A percentile compares a stretch with the other conserved stretches of the same genome.
Evolutionary conservation across 2,329 filamentous ascomycete species (phyloP).

Genomic region (Colletotrichum sp.): DNA sequence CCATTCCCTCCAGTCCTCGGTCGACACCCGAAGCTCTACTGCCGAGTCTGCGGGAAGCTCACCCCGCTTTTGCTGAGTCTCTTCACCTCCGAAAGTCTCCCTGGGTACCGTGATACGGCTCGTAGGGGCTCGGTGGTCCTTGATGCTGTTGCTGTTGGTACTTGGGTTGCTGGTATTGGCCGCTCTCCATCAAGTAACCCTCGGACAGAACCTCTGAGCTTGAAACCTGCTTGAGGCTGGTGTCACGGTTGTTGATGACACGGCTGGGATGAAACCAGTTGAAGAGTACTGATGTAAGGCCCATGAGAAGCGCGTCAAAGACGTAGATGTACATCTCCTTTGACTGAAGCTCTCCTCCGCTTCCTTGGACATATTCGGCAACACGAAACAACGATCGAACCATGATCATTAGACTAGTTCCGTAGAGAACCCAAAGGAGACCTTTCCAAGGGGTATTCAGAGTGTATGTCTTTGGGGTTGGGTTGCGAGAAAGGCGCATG

Average conservation of each 20-base stretch:
- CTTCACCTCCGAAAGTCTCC: neutral
- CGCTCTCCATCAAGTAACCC: conserved; percentile 13
- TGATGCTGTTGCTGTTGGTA: neutral
- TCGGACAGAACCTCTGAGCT: conserved; percentile 1
- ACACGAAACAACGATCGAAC: conserved; percentile 46
- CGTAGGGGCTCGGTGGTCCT: neutral
- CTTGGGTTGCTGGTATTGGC: neutral
- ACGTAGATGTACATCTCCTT: conserved; percentile 42
- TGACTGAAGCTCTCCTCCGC: conserved; percentile 34
- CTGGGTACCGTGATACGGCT: neutral
- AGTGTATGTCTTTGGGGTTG: conserved; percentile 16
- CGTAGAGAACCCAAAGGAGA: conserved; percentile 30
- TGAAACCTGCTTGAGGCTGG: neutral
- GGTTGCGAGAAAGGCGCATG: conserved; percentile 26
- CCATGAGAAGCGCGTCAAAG: conserved; percentile 44
- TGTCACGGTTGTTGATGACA: neutral
- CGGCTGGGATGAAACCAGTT: conserved; percentile 22
- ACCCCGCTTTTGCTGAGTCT: neutral
- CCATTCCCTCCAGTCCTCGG: conserved; percentile 3
- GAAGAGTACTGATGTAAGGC: conserved; percentile 24
- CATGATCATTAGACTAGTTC: conserved; percentile 38
- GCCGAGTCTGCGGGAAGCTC: neutral
- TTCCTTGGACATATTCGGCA: conserved; percentile 45
- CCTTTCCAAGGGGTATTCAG: conserved; percentile 33
- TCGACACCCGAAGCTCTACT: neutral